Conservation (phyloP, 2,329 filamentous ascomycete genomes). For the Verticillium dahliae region DNA sequence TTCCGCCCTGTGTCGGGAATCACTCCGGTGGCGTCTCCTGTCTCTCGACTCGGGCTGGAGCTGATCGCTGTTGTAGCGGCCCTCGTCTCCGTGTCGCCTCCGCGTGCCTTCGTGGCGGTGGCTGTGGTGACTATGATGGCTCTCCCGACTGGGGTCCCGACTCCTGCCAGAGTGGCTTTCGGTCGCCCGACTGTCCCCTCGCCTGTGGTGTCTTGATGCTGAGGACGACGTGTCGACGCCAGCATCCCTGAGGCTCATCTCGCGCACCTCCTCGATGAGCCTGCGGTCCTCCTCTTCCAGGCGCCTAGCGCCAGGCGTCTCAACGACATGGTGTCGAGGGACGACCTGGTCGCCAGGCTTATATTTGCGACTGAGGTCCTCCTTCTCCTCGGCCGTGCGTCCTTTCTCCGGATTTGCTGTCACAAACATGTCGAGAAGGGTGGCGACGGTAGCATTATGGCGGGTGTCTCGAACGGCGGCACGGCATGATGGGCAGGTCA, state of each 20-base stretch:
- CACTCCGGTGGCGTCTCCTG: conserved; percentile 33
- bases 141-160: conserved; percentile 12
- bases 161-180: conserved; percentile 8
- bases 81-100: conserved; percentile 18
- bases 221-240: conserved; percentile 36
- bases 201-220: conserved; percentile 16
- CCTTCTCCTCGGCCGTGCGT: conserved; percentile 65
- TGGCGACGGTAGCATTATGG: conserved; percentile 86
- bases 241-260: conserved; percentile 65
- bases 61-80: conserved; percentile 26
- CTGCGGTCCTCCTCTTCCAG: conserved; percentile 61
- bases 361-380: conserved; percentile 69
- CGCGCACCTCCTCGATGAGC: conserved; percentile 64
- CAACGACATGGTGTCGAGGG: conserved; percentile 48
- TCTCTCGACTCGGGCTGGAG: conserved; percentile 28
- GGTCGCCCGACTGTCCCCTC: conserved; percentile 10
- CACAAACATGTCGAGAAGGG: conserved; percentile 82
- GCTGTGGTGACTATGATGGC: conserved; percentile 12
- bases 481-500: conserved; percentile 91
- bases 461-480: conserved; percentile 78
- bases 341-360: conserved; percentile 77
- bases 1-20: conserved; percentile 34
- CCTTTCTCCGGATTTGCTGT: conserved; percentile 70
- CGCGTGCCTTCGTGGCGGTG: conserved; percentile 22
- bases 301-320: conserved; percentile 45